Percentiles rank a stretch among this genome's conserved stretches.
Conservation (phyloP, 306 rosid genomes). For the Ormosia semicastrata region DNA sequence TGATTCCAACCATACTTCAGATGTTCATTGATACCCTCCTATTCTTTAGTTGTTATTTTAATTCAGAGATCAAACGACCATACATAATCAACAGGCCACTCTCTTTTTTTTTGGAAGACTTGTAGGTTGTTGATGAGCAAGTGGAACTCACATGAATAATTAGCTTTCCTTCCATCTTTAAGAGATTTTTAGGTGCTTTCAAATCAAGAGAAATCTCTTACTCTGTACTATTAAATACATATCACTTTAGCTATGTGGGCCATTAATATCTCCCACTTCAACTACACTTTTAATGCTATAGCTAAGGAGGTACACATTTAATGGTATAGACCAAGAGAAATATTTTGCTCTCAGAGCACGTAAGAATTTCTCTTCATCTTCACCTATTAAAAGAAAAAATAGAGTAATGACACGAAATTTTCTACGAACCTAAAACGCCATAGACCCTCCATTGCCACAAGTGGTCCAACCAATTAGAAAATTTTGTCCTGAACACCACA, state of each 20-base stretch:
- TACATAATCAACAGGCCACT: background rate
- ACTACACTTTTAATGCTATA: too few relatives aligned
- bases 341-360: too few relatives aligned
- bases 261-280: too few relatives aligned
- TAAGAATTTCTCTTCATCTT: background rate
- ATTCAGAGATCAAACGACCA: slow-evolving; percentile 24
- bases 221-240: too few relatives aligned
- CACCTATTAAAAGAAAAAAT: slow-evolving; percentile 14
- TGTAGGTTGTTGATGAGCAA: slow-evolving; percentile 10
- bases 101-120: slow-evolving; percentile 9
- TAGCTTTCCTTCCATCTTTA: background rate
- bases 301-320: too few relatives aligned
- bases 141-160: background rate
- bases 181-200: too few relatives aligned
- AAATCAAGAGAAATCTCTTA: too few relatives aligned
- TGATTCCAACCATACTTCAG: slow-evolving; percentile 24
- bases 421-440: slow-evolving; percentile 23
- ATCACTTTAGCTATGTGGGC: too few relatives aligned
- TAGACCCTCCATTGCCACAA: slow-evolving; percentile 20
- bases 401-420: slow-evolving; percentile 22
- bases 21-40: slow-evolving; percentile 10
- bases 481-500: slow-evolving; percentile 5
- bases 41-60: background rate
- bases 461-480: slow-evolving; percentile 35
- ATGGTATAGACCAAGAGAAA: too few relatives aligned